These are phyloP conservation scores for Blastobotrys terrestris DNA, from an alignment of 805 yeast genomes.

Conservation along the genomic window DNA sequence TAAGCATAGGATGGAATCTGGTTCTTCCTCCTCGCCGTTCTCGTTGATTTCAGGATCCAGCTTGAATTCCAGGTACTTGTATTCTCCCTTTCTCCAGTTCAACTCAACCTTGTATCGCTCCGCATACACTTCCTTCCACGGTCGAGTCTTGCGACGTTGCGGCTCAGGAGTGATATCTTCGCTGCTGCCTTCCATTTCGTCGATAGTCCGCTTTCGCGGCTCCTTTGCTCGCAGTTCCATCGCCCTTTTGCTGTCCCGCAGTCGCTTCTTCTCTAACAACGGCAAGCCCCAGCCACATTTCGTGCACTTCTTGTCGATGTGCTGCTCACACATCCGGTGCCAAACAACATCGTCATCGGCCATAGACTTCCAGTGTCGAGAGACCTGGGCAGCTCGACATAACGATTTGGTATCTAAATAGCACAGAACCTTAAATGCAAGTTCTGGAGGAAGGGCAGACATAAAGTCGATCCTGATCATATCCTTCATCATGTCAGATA, in stretches of 20 bases:
- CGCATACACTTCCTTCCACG: constrained; percentile 93
- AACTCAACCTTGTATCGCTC: constrained; percentile 88
- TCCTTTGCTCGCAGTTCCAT: constrained; percentile 25
- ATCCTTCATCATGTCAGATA: constrained; percentile 70
- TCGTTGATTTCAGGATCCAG: constrained; percentile 45
- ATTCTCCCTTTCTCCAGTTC: constrained; percentile 88
- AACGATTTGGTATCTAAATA: constrained; percentile 90
- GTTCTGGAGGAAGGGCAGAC: constrained; percentile 75
- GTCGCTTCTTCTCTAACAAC: constrained; percentile 68
- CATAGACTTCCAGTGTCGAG: constrained; percentile 74
- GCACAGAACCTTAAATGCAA: constrained; percentile 77
- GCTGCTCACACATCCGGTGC: constrained; percentile 98
- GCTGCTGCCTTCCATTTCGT: not conserved
- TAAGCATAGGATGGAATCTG: constrained; percentile 81
- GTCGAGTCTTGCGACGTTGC: constrained; percentile 45
- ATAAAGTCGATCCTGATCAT: constrained; percentile 86
- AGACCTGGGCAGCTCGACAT: constrained; percentile 90
- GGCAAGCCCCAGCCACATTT: constrained; percentile 99
- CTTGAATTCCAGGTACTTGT: constrained; percentile 52
- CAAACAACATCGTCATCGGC: constrained; percentile 97
- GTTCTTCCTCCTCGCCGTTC: constrained; percentile 16
- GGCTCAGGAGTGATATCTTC: not conserved
- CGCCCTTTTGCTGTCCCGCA: constrained; percentile 28
- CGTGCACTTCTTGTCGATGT: constrained; percentile 94
- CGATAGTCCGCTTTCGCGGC: constrained; percentile 3